Base-by-base conservation (phyloP, 495 filamentous ascomycete genomes). In the Parachaetomium inaequale region DNA sequence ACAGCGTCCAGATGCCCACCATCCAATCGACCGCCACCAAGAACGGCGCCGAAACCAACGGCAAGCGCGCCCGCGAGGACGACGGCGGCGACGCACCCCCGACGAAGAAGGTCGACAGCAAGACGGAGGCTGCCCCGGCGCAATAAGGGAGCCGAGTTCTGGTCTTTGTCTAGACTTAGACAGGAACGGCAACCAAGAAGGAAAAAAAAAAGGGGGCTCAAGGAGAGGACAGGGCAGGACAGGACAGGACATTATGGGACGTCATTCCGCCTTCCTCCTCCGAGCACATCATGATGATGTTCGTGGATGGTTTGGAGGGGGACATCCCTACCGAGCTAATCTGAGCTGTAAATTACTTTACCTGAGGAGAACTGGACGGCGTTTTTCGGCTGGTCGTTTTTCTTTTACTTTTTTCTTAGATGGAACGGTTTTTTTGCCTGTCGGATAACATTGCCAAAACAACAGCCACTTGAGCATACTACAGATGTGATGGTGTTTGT, bases 51-150 rank as follows among this genome's bases (percentile, higher is more conserved):
- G 71, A 72, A 31, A 59, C 73, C 42, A 77, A 75, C 58, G 69
- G 70, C 59, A 81, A 81, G 68, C 78, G 79, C 28, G 59, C 67
- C 14, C 76, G 78, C 28, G 79, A 81, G 45, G 76, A 75, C 12
- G 76, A 79, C 29, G 63, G 40, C 40, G 63, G 53, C 42, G 68
- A 62, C 23, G 70, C 70, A 36, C 74, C 72, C 10, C 69, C 78
- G 11, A 70, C 80, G 2, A 84, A 84, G 75, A 83, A 81, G 68
- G 74, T 81, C 34, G 78, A 82, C 60, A 69, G 63, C 65, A 81
- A 82, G 70, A 58, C 71, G 26, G 74, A 71, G 12, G 57, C 65
- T 40, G 46, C 61, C 32, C 63, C 63, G 11, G 65, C 58, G 51
- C 45, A 58, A 56, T 61, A 56, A 25, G 23, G 43, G 38, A 2